Percentiles rank a stretch among this genome's conserved stretches.
Conservation (phyloP, 805 yeast genomes). For the Candida manassasensis region DNA sequence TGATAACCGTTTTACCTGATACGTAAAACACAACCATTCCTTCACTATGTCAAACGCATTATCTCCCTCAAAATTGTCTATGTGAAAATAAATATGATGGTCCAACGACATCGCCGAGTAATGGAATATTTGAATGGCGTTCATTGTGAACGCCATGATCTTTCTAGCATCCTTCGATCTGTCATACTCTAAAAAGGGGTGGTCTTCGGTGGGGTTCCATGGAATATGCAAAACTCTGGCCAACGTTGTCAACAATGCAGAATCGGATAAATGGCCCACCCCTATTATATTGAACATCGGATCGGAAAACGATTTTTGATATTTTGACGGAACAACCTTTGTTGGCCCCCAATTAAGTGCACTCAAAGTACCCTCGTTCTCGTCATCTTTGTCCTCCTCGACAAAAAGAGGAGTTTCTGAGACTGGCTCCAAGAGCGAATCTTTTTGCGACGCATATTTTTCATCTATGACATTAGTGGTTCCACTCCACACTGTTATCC, state of each 20-base stretch:
- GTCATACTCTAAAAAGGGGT: conserved; percentile 28
- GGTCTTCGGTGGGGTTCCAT: conserved; percentile 37
- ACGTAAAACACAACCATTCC: conserved; percentile 35
- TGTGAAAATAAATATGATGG: conserved; percentile 41
- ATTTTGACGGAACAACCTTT: conserved; percentile 11
- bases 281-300: conserved; percentile 30
- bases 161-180: conserved; percentile 27
- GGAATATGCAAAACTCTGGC: conserved; percentile 38
- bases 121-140: conserved; percentile 34
- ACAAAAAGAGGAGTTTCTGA: neutral
- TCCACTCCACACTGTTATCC: conserved; percentile 39
- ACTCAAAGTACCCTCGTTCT: neutral
- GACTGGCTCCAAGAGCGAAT: conserved; percentile 7
- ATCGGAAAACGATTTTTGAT: conserved; percentile 18
- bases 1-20: conserved; percentile 30
- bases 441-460: conserved; percentile 7
- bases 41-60: conserved; percentile 25
- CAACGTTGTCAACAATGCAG: conserved; percentile 37
- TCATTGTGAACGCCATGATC: conserved; percentile 25
- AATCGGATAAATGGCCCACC: conserved; percentile 34
- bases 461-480: conserved; percentile 16
- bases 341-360: neutral
- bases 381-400: conserved; percentile 5
- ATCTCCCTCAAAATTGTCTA: conserved; percentile 16
- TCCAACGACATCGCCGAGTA: conserved; percentile 43